These are phyloP conservation scores for Kuraishia piskuri DNA, from an alignment of 805 yeast genomes.

Conservation along the genomic window DNA sequence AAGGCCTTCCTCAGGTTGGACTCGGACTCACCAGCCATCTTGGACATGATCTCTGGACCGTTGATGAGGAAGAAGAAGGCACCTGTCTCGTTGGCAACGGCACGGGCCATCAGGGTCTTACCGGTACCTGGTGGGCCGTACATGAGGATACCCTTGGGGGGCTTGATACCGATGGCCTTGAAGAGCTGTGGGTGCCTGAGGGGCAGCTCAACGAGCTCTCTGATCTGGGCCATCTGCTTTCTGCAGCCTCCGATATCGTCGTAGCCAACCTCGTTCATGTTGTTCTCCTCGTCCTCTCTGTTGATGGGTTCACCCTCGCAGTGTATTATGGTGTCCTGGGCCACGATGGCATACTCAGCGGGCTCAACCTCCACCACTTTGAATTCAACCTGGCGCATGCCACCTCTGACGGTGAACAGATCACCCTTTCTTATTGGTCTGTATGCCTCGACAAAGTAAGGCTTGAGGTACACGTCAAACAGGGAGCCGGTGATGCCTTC, in stretches of 20 bases:
- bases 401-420: conserved; percentile 93
- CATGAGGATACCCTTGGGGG: conserved; percentile 96
- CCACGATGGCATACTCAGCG: conserved; percentile 93
- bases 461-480: conserved; percentile 93
- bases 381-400: conserved; percentile 99
- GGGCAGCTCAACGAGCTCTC: conserved; percentile 97
- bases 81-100: conserved; percentile 99
- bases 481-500: conserved; percentile 96
- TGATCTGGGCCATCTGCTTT: conserved; percentile 98
- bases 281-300: conserved; percentile 96
- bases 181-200: conserved; percentile 97
- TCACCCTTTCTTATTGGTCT: conserved; percentile 98
- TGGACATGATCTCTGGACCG: conserved; percentile 99
- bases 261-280: conserved; percentile 93
- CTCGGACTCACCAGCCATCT: conserved; percentile 99
- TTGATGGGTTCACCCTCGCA: conserved; percentile 98
- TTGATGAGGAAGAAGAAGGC: conserved; percentile 96
- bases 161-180: conserved; percentile 97
- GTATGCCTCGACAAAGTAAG: conserved; percentile 97
- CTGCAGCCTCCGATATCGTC: conserved; percentile 99
- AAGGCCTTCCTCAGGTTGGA: conserved; percentile 95
- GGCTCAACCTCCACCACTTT: conserved; percentile 98
- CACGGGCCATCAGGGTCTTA: conserved; percentile 98
- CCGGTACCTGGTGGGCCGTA: conserved; percentile 99
- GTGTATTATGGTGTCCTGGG: conserved; percentile 96